Base-by-base conservation (phyloP, 2,329 filamentous ascomycete genomes). In the Fusarium sp. region DNA sequence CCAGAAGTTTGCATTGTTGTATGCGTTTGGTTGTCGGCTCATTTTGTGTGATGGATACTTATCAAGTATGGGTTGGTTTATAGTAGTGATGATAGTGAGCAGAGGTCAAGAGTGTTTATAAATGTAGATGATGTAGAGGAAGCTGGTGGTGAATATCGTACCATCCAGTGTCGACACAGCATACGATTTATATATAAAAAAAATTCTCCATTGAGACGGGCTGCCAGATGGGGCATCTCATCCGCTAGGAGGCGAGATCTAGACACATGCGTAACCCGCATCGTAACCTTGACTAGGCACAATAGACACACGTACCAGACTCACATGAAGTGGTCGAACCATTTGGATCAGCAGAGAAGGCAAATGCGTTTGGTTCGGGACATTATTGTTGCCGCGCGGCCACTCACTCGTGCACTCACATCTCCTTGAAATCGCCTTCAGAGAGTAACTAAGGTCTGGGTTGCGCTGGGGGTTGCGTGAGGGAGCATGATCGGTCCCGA, bases 1-100 rank as follows among this genome's bases (percentile, higher is more conserved):
- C 80, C 79, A 81, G 51, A 80, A 79, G 67, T 75, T 72, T 63
- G 72, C 70, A 11, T 76, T 72, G 18, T 76, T 70, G 44, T 73
- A 74, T 18, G 70, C 68, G 51, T 79, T 70, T 31, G 79, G 73
- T 28, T 68, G 61, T 41, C 76, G 61, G 64, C 69, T 72, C 79
- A 80, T 80, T 66, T 59, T 55, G 41, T 66, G 28, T 41, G n/a
- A n/a, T 26, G 24, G 38, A 18, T 52, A 41, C 24, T 48, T 69
- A 17, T 38, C 39, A 45, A 35, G 33, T 48, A 48, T 31, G 39
- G 13, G 22, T 22, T 22, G 22, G 49, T 49, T 18, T 35, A 35
- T 58, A 17, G 36, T 62, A 41, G 57, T 24, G 41, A 28, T 56
- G 38, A 44, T 38, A 33, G 26, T 55, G 41, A 44, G 24, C 33